Base-by-base conservation (phyloP, 768 basidiomycete species). In the Termitomyces bulborhizus region DNA sequence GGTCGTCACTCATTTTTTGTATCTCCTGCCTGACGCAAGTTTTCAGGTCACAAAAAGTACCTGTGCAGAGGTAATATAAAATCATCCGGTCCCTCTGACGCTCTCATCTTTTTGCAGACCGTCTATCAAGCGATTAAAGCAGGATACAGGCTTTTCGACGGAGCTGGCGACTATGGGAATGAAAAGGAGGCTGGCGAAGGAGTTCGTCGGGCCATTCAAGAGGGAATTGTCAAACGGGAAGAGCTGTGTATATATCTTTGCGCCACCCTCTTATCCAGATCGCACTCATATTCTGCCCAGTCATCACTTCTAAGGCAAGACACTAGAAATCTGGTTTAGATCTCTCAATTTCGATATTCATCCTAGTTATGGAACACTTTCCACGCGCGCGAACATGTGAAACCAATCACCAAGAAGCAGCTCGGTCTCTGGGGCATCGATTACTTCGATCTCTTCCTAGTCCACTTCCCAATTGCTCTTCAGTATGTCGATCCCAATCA, bases 391-490 rank as follows among this genome's bases (percentile, higher is more conserved):
- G 85, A 93, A 53, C 85, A 85, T 65, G 89, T 81, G 54, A 80
- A 80, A 65, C 65, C 70, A 32, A 62, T 80, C 8, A 69, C 79
- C 40, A 80, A 79, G 66, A 76, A 75, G 71, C 90, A 93, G 63
- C 83, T 96, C 18, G 72, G 71, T 5, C 78, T 82, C 63, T 96
- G 93, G 93, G 89, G 89, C 27, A 73, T 95, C 43, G 87, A 88
- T 26, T 91, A 89, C 68, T 90, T 90, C 65, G 88, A 91, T 62
- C 72, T 91, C 46, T 90, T 82, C 77, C 73, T 89, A 41, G 74
- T 94, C 49, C 93, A 95, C 69, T 94, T 94, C 79, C 93, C 93
- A 21, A 76, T 94, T 60, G 73, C 92, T 29, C 75, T 96, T 60
- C 66, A 83, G 68, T 92, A 93, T 62, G 88, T 94, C 50, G 87